Evolutionary conservation across 2,329 filamentous ascomycete species (phyloP), one percentile per base, ranked within the genome.

Genomic region (Xylariaceae sp.): DNA sequence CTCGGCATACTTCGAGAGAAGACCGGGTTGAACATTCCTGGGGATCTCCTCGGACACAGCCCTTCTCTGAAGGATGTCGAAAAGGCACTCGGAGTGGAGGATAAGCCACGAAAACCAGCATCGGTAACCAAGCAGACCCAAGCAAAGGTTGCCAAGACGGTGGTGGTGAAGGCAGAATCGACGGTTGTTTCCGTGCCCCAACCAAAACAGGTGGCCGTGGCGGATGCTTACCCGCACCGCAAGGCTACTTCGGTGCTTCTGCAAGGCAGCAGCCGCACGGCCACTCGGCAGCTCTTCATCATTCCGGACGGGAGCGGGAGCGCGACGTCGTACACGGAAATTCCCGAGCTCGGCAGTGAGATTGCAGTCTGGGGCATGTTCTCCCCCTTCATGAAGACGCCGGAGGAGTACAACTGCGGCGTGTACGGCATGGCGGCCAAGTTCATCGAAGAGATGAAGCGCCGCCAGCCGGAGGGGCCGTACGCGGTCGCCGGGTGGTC

Each of bases 401-500:
- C 81, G 0, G 71, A 79, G 43, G 73, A 81, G 52, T 83, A 74
- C 63, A 72, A 70, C 18, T 81, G 78, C 52, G 78, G 78, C 43
- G 76, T 85, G 38, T 74, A 80, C 51, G 77, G 78, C 17, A 76
- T 83, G 56, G 75, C 79, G 5, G 62, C 71, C 48, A 73, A 81
- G 55, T 85, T 81, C 61, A 73, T 85, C 27, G 65, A 70, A 4
- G 83, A 87, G 62, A 83, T 88, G 61, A 81, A 78, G 60, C 74
- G 78, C 4, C 80, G 82, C 35, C 83, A 88, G 60, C 78, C 82
- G 3, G 54, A 67, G 15, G 84, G 84, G 0, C 79, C 81, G 0
- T 86, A 85, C 60, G 71, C 73, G 35, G 62, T 88, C 1, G 74
- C 78, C 12, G 85, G 85, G 16, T 88, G 83, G 84, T 85, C 78